Percentiles rank a stretch among this genome's conserved stretches.
Conservation (phyloP, 2,329 filamentous ascomycete genomes). For the Niveomyces coronatus region DNA sequence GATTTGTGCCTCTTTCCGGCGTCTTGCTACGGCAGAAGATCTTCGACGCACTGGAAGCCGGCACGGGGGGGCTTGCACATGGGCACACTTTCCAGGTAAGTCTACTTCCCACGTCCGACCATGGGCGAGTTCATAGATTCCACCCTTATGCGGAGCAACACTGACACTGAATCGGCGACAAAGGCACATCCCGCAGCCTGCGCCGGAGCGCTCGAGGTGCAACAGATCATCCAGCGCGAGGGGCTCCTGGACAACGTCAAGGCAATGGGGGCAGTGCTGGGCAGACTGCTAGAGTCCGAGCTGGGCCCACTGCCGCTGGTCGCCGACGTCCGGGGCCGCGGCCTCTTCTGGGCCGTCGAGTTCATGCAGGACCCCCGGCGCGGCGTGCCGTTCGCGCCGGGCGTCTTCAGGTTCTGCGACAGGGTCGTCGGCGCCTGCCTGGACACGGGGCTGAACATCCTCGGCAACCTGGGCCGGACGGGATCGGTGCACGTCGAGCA, state of each 20-base stretch:
- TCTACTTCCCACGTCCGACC: background rate
- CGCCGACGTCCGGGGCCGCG: conserved; percentile 20
- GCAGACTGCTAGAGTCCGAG: conserved; percentile 12
- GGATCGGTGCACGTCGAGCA: conserved; percentile 7
- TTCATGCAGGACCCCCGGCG: too few relatives aligned
- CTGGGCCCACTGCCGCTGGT: conserved; percentile 18
- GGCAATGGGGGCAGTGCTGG: conserved; percentile 10
- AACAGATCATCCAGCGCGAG: conserved; percentile 33
- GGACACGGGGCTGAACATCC: conserved; percentile 6
- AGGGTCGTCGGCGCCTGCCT: background rate
- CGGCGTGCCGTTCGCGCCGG: too few relatives aligned
- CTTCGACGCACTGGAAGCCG: background rate
- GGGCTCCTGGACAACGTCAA: conserved; percentile 13
- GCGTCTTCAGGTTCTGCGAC: conserved; percentile 6
- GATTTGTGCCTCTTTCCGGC: conserved; percentile 1
- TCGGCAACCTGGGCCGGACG: conserved; percentile 8
- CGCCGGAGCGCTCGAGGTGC: conserved; percentile 18
- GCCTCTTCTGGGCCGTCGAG: conserved; percentile 22
- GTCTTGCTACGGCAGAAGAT: background rate
- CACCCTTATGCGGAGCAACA: too few relatives aligned
- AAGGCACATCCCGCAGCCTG: conserved; percentile 10
- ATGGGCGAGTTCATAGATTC: background rate
- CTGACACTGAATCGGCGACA: background rate
- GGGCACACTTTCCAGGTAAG: conserved; percentile 4
- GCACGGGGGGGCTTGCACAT: background rate